phyloP scores from a whole-genome alignment of 495 filamentous ascomycete genomes.

The Articulospora tetracladia region DNA sequence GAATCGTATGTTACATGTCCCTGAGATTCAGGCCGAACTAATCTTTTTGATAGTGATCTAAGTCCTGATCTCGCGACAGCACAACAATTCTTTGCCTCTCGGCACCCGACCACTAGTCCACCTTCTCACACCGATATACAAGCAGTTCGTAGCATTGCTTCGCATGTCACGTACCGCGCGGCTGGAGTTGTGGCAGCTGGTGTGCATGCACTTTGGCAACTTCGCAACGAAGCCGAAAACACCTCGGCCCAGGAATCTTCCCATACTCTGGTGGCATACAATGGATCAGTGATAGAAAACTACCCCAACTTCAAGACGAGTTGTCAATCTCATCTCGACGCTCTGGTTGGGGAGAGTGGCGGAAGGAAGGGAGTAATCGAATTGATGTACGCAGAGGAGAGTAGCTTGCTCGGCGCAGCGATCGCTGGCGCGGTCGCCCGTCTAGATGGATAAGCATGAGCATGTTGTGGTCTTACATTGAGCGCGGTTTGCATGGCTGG shows the following conservation, averaged over 20 bases:
- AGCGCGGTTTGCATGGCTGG: neutral
- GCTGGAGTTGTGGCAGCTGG: slow-evolving; percentile 59
- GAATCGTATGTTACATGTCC: slow-evolving; percentile 43
- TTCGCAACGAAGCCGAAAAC: slow-evolving; percentile 47
- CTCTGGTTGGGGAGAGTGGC: slow-evolving; percentile 32
- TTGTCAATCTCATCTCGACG: slow-evolving; percentile 49
- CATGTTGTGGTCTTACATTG: slow-evolving; percentile 4
- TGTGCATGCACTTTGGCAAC: slow-evolving; percentile 56
- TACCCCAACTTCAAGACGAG: slow-evolving; percentile 52
- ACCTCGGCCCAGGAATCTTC: slow-evolving; percentile 3
- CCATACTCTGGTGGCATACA: slow-evolving; percentile 51
- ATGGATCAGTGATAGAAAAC: slow-evolving; percentile 61
- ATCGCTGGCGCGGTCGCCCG: slow-evolving; percentile 51
- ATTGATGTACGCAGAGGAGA: slow-evolving; percentile 54
- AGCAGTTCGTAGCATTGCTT: slow-evolving; percentile 47
- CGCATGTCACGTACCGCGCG: slow-evolving; percentile 56
- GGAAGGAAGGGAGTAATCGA: slow-evolving; percentile 35
- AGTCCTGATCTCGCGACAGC: slow-evolving; percentile 10
- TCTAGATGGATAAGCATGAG: slow-evolving; percentile 20
- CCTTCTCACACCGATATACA: slow-evolving; percentile 45
- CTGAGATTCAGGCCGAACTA: neutral
- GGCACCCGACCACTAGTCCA: slow-evolving; percentile 40
- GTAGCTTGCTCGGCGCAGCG: slow-evolving; percentile 58
- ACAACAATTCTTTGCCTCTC: slow-evolving; percentile 20
- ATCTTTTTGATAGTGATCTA: neutral